These are phyloP conservation scores for Echeveria elegans DNA, from an alignment of 164 flowering plant genomes.

Conservation along the genomic window DNA sequence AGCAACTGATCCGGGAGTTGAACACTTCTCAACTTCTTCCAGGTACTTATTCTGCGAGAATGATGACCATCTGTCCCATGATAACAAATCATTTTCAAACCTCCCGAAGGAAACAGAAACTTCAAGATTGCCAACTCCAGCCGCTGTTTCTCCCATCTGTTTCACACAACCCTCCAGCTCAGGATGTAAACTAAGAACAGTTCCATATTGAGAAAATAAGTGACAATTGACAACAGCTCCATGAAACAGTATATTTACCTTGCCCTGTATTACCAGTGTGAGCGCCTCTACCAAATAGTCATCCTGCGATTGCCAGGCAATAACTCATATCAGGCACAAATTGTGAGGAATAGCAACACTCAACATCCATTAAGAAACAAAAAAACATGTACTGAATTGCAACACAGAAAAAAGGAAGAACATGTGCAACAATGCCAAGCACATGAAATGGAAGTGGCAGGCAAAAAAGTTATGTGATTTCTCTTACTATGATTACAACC, in stretches of 20 bases:
- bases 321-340: neutral
- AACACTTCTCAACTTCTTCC: slow-evolving; percentile 88
- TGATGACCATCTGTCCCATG: slow-evolving; percentile 91
- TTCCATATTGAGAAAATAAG: neutral
- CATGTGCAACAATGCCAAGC: neutral
- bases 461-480: neutral
- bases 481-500: neutral
- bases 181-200: neutral
- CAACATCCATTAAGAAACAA: neutral
- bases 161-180: slow-evolving; percentile 8
- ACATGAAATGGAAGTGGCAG: neutral
- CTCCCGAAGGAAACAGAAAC: slow-evolving; percentile 75
- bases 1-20: slow-evolving; percentile 87
- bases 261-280: slow-evolving; percentile 19
- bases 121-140: slow-evolving; percentile 27
- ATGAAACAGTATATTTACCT: slow-evolving; percentile 25
- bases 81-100: slow-evolving; percentile 65
- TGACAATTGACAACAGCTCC: neutral
- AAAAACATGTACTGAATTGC: neutral
- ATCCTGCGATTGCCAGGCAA: slow-evolving; percentile 18
- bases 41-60: slow-evolving; percentile 79
- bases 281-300: slow-evolving; percentile 31
- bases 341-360: neutral
- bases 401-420: neutral
- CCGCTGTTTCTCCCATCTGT: slow-evolving; percentile 38